Percentiles rank a stretch among this genome's conserved stretches.
Evolutionary conservation across 495 filamentous ascomycete species (phyloP).

Genomic region (Barbatosphaeria neglecta): DNA sequence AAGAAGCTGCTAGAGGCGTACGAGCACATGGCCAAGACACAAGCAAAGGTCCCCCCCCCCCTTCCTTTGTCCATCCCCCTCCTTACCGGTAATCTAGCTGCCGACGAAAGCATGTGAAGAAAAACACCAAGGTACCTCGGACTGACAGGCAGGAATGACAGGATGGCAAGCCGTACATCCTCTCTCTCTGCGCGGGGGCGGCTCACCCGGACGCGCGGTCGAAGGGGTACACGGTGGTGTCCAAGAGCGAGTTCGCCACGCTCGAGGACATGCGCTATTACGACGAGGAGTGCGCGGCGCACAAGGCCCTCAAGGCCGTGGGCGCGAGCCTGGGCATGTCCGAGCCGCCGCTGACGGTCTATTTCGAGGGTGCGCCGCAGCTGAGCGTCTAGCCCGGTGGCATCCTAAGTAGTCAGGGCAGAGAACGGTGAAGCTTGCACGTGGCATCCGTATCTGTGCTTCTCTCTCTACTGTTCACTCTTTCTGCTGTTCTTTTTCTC

Average conservation of each 20-base stretch:
- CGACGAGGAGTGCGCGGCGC: slow-evolving; percentile 51
- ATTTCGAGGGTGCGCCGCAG: slow-evolving; percentile 23
- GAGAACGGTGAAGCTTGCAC: too few relatives aligned
- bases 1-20: slow-evolving; percentile 21
- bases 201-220: slow-evolving; percentile 42
- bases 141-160: slow-evolving; percentile 9
- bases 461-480: too few relatives aligned
- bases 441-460: too few relatives aligned
- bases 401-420: too few relatives aligned
- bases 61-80: not conserved
- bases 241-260: slow-evolving; percentile 46
- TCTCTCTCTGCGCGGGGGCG: slow-evolving; percentile 29
- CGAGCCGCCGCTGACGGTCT: slow-evolving; percentile 37
- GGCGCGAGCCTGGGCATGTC: slow-evolving; percentile 21
- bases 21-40: slow-evolving; percentile 6
- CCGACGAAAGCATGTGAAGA: not conserved
- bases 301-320: slow-evolving; percentile 44
- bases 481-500: too few relatives aligned
- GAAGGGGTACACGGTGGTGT: slow-evolving; percentile 52
- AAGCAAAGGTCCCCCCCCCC: slow-evolving; percentile 12
- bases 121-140: not conserved
- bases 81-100: not conserved
- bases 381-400: too few relatives aligned
- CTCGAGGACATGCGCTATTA: slow-evolving; percentile 63
- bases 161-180: slow-evolving; percentile 59